A percentile compares a stretch with the other conserved stretches of the same genome.
Conservation (phyloP, 2,329 filamentous ascomycete genomes). For the Fonsecaea pedrosoi region DNA sequence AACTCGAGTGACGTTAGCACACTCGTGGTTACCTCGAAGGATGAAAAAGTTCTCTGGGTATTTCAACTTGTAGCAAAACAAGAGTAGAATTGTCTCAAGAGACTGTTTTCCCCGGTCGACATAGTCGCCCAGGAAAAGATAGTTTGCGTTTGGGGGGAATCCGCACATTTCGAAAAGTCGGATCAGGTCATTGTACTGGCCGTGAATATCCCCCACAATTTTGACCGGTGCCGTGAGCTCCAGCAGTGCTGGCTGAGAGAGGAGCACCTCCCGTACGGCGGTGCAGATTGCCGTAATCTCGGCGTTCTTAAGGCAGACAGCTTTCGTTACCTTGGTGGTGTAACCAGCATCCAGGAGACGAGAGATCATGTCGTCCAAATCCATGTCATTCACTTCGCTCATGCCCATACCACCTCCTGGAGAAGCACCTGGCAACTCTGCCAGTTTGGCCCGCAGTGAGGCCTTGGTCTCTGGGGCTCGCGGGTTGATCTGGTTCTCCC, state of each 20-base stretch:
- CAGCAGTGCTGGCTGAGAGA: conserved; percentile 88
- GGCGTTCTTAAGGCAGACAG: conserved; percentile 95
- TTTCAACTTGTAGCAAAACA: conserved; percentile 96
- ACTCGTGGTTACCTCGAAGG: conserved; percentile 93
- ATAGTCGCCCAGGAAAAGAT: conserved; percentile 93
- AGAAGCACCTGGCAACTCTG: conserved; percentile 48
- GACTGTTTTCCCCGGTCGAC: conserved; percentile 97
- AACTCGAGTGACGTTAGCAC: conserved; percentile 91
- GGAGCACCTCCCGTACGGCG: conserved; percentile 83
- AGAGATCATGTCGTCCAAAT: conserved; percentile 97
- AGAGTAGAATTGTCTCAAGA: conserved; percentile 87
- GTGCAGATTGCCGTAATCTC: conserved; percentile 95
- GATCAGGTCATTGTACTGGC: conserved; percentile 94
- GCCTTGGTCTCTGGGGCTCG: conserved; percentile 57
- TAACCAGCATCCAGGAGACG: conserved; percentile 93
- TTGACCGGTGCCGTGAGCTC: conserved; percentile 96
- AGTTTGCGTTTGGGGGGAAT: conserved; percentile 90
- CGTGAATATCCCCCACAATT: conserved; percentile 95
- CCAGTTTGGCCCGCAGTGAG: conserved; percentile 41
- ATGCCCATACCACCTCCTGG: conserved; percentile 74
- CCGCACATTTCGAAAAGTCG: conserved; percentile 99
- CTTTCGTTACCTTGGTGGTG: conserved; percentile 95
- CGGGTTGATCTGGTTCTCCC: conserved; percentile 73
- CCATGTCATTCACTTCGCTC: conserved; percentile 87
- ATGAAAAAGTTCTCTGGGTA: conserved; percentile 98